Conservation (phyloP, 768 basidiomycete genomes). For the Naematelia encephala region DNA sequence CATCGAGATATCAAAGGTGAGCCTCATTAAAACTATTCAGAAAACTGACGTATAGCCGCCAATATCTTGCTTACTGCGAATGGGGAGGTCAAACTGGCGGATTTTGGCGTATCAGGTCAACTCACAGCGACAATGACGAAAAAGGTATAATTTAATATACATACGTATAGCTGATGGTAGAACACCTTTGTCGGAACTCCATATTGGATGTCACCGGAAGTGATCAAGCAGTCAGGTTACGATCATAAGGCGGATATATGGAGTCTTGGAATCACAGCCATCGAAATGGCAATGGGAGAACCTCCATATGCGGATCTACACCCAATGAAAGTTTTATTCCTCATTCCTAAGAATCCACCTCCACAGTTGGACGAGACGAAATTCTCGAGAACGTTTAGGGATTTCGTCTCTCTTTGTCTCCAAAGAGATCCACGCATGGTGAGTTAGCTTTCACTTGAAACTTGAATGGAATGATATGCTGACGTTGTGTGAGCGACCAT, state of each 20-base stretch:
- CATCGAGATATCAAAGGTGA: conserved; percentile 99
- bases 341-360: conserved; percentile 96
- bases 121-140: conserved; percentile 57
- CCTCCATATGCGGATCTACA: conserved; percentile 97
- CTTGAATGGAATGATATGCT: conserved; percentile 12
- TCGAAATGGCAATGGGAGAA: conserved; percentile 95
- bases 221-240: conserved; percentile 99
- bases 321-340: conserved; percentile 98
- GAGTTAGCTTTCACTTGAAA: conserved; percentile 51
- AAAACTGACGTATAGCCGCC: conserved; percentile 5
- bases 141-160: conserved; percentile 31
- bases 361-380: conserved; percentile 76
- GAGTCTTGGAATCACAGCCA: conserved; percentile 84
- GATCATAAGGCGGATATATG: conserved; percentile 99
- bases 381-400: conserved; percentile 88
- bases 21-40: conserved; percentile 7
- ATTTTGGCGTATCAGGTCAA: conserved; percentile 98
- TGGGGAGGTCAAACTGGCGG: conserved; percentile 79
- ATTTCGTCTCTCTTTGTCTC: conserved; percentile 88
- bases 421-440: conserved; percentile 92
- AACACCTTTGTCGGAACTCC: conserved; percentile 98
- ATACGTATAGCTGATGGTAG: conserved; percentile 60
- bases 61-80: conserved; percentile 36
- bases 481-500: conserved; percentile 71
- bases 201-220: conserved; percentile 99